Evolutionary conservation across 2,329 filamentous ascomycete species (phyloP), one percentile per base, ranked within the genome.

Genomic region (Aspergillus pseudonomiae): DNA sequence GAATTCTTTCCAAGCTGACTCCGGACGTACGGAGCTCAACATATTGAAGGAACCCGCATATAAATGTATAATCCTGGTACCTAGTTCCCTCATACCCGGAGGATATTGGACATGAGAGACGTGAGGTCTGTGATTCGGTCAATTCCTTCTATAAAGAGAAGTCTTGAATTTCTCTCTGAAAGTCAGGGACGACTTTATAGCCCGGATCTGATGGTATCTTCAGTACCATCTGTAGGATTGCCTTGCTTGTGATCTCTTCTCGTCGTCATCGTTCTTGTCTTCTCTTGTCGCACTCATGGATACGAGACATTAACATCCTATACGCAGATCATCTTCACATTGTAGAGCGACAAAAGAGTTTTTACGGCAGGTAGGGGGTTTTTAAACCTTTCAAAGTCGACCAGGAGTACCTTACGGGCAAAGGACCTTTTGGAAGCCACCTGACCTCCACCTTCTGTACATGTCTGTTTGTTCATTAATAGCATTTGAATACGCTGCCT

Each of bases 361-460:
- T 14, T 21, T 19, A 24, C 30, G 52, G 52, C 16, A 24, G 28
- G 11, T 3, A 11, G 19, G 10, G 10, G 21, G 10, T 2, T 34
- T 36, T 34, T 21, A 28, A 46, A 24, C 1, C 11, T 24, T 21
- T 54, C 30, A 7, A 36, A 9, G 21, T 9, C 50, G 21, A 5
- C 19, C n/a, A 26, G 21, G 32, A 55, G 52, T 55, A 55, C 52
- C 52, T 55, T 55, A 39, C 16, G 52, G 32, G 34, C 34, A 9
- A 39, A 63, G 61, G 48, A 63, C 61, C 61, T 63, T 52, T 16
- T 43, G 61, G 56, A 57, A 48, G 9, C 48, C 61, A 59, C 56
- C 61, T 55, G 60, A 59, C 60, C 48, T 34, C 36, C 32, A 48
- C 19, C 14, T 30, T 53, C 16, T 16, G 11, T 24, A 39, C 6